Evolutionary conservation across 164 flowering plant species (phyloP).

Genomic region (Umbellularia californica): DNA sequence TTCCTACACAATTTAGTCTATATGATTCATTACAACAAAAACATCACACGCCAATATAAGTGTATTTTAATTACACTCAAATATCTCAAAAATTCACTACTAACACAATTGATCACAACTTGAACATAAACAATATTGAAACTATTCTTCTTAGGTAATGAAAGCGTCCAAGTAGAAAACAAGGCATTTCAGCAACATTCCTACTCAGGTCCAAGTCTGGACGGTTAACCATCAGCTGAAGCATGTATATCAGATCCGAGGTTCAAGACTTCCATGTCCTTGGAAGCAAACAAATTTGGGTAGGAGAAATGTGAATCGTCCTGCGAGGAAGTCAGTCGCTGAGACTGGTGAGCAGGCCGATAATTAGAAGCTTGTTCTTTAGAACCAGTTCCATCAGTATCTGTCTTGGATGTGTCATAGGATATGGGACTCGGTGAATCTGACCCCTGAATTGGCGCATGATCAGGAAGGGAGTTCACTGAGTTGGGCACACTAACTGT

Average conservation of each 20-base stretch:
- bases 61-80: not conserved
- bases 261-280: slow-evolving; percentile 5
- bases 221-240: slow-evolving; percentile 19
- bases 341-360: slow-evolving; percentile 28
- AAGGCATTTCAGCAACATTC: not conserved
- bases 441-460: slow-evolving; percentile 4
- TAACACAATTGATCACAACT: not conserved
- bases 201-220: slow-evolving; percentile 22
- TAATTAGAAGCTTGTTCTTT: slow-evolving; percentile 20
- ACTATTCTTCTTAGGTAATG: not conserved
- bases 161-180: not conserved
- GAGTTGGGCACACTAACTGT: slow-evolving; percentile 16
- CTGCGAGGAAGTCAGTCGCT: slow-evolving; percentile 61
- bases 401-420: slow-evolving; percentile 27
- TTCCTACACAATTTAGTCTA: no score
- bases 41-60: not conserved
- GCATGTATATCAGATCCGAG: slow-evolving; percentile 26
- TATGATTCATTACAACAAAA: no score
- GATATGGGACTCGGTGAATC: slow-evolving; percentile 22
- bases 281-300: slow-evolving; percentile 66
- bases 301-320: slow-evolving; percentile 75
- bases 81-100: not conserved
- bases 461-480: slow-evolving; percentile 13
- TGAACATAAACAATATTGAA: not conserved
- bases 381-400: slow-evolving; percentile 17